These are phyloP conservation scores for Silene noctiflora DNA, from an alignment of 179 eudicot genomes.

Conservation along the genomic window DNA sequence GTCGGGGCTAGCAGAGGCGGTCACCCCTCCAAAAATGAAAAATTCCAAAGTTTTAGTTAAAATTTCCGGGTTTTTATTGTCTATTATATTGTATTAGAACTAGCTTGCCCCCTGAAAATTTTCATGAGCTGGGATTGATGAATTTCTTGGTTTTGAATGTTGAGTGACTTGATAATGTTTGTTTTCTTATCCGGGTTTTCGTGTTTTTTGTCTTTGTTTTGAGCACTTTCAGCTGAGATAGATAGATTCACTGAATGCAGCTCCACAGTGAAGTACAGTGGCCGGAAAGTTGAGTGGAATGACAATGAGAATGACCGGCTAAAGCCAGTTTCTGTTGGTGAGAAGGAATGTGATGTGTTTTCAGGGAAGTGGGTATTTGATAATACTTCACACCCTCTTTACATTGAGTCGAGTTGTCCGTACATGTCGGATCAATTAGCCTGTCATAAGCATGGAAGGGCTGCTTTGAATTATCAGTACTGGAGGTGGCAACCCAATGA, in stretches of 20 bases:
- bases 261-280: slow-evolving; percentile 62
- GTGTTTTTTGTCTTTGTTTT: slow-evolving; percentile 2
- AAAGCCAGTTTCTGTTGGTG: slow-evolving; percentile 23
- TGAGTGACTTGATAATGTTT: background rate
- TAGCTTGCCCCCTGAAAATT: too few species aligned
- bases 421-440: slow-evolving; percentile 96
- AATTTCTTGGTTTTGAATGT: background rate
- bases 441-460: slow-evolving; percentile 90
- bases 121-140: background rate
- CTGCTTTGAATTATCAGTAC: slow-evolving; percentile 64
- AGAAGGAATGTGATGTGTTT: slow-evolving; percentile 63
- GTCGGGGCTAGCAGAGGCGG: background rate
- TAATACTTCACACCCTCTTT: slow-evolving; percentile 68
- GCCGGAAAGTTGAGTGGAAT: slow-evolving; percentile 43
- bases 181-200: slow-evolving; percentile 3
- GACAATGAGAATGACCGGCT: slow-evolving; percentile 21
- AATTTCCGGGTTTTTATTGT: background rate
- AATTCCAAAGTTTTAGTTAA: background rate
- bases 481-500: slow-evolving; percentile 92
- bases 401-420: slow-evolving; percentile 78
- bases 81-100: too few species aligned
- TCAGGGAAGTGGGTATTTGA: slow-evolving; percentile 85
- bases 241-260: slow-evolving; percentile 71
- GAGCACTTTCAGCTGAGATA: slow-evolving; percentile 43
- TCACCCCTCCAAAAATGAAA: background rate